Evolutionary conservation across 2,329 filamentous ascomycete species (phyloP), one percentile per base, ranked within the genome.

Genomic region (Trichoderma arundinaceum): DNA sequence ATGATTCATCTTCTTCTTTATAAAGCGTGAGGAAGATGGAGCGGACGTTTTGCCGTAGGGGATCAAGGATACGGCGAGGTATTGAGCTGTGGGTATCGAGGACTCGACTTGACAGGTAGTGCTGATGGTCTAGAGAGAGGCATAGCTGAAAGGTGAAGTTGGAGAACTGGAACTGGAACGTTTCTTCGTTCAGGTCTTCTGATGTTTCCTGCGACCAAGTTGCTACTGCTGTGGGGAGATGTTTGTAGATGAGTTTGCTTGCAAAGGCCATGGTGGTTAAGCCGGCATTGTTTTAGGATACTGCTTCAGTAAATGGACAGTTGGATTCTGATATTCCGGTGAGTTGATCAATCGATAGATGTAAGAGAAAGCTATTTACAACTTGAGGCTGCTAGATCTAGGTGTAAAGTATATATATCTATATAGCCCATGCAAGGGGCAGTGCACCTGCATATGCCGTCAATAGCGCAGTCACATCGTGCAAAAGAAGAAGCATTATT

Each of bases 31-130:
- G 51, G 10, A 71, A 32, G n/a, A 67, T 67, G 1, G 54, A 35
- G 22, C 70, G 69, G 22, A 68, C 61, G 32, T 71, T 33, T 17
- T 67, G 58, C 0, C 69, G 67, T 3, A 72, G 39, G 13, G 64
- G 69, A 32, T 72, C 69, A 1, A 72, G 48, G 49, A 54, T n/a
- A 7, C 60, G 60, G 7, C 60, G 49, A 7, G 33, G 48, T n/a
- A 64, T 64, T 12, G 49, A 64, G 39, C n/a, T 43, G 17, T 64
- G 48, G 19, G 28, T 53, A 7, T 64, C 60, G 33, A 39, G 51
- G 28, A 64, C 38, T 17, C 28, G 15, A 22, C 38, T 54, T 19
- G 49, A 44, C 1, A 64, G 35, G 9, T 46, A 17, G 4, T 46
- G 28, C 19, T 38, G 39, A 22, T 56, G 60, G 28, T 64, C 39